Conservation (phyloP, 192 early-diverging fungal species). For the Umbelopsis sp. region DNA sequence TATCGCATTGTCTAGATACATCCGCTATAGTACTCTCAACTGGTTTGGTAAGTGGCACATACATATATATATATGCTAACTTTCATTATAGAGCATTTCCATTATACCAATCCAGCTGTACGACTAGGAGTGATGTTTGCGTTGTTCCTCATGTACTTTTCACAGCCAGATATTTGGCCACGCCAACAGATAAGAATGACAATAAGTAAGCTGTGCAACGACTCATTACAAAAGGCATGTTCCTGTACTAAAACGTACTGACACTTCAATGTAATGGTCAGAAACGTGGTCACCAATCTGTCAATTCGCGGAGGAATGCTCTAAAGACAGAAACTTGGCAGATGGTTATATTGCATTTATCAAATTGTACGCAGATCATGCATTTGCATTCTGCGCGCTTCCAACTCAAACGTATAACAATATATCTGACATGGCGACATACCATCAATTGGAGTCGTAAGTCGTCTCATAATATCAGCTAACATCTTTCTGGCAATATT, state of each 20-base stretch:
- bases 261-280: background rate
- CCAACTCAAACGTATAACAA: background rate
- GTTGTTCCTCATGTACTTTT: slow-evolving; percentile 59
- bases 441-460: background rate
- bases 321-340: slow-evolving; percentile 37
- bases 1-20: slow-evolving; percentile 31
- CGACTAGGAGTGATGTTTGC: slow-evolving; percentile 55
- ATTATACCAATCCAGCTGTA: slow-evolving; percentile 33
- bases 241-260: too few species aligned
- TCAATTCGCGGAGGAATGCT: slow-evolving; percentile 50
- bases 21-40: background rate
- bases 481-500: background rate
- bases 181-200: slow-evolving; percentile 52
- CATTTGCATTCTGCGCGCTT: slow-evolving; percentile 50
- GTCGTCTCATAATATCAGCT: background rate
- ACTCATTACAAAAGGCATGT: background rate
- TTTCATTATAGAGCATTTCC: background rate
- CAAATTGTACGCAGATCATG: slow-evolving; percentile 42
- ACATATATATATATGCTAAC: too few species aligned
- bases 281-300: slow-evolving; percentile 47
- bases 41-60: too few species aligned
- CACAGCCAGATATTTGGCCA: slow-evolving; percentile 57
- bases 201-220: slow-evolving; percentile 24
- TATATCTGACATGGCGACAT: background rate
- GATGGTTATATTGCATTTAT: slow-evolving; percentile 52